These are phyloP conservation scores for Syncephalastrum monosporum DNA, from an alignment of 371 early-diverging fungal species.

Conservation along the genomic window DNA sequence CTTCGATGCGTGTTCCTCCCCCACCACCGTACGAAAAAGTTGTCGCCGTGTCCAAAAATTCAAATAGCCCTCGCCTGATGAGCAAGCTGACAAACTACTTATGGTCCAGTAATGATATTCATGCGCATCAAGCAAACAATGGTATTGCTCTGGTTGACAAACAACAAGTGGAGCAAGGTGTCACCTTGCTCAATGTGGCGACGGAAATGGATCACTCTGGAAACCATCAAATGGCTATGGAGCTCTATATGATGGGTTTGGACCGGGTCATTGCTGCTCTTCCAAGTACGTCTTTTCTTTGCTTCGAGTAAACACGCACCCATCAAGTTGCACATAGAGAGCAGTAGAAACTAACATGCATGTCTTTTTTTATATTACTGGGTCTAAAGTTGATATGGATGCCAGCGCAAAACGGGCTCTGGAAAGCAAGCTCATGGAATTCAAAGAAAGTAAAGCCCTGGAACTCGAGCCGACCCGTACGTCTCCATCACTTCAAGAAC, in stretches of 20 bases:
- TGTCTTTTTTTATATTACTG: neutral
- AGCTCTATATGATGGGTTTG: constrained; percentile 55
- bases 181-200: constrained; percentile 49
- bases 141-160: constrained; percentile 22
- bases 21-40: constrained; percentile 48
- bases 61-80: constrained; percentile 10
- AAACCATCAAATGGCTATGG: constrained; percentile 45
- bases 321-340: neutral
- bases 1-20: constrained; percentile 12
- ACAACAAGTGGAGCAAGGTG: constrained; percentile 45
- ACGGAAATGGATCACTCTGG: constrained; percentile 51
- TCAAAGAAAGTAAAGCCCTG: constrained; percentile 21
- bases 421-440: constrained; percentile 35
- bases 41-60: constrained; percentile 16
- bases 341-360: neutral
- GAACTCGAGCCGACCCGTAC: neutral
- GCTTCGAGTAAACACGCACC: neutral
- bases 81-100: constrained; percentile 29
- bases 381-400: constrained; percentile 44
- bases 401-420: constrained; percentile 40
- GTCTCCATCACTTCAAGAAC: no score
- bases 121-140: neutral
- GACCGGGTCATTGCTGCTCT: constrained; percentile 48
- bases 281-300: constrained; percentile 39
- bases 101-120: constrained; percentile 21